Evolutionary conservation across 495 filamentous ascomycete genomes (phyloP), one percentile per base, ranked within the genome.

Genomic region (Entonaema liquescens): DNA sequence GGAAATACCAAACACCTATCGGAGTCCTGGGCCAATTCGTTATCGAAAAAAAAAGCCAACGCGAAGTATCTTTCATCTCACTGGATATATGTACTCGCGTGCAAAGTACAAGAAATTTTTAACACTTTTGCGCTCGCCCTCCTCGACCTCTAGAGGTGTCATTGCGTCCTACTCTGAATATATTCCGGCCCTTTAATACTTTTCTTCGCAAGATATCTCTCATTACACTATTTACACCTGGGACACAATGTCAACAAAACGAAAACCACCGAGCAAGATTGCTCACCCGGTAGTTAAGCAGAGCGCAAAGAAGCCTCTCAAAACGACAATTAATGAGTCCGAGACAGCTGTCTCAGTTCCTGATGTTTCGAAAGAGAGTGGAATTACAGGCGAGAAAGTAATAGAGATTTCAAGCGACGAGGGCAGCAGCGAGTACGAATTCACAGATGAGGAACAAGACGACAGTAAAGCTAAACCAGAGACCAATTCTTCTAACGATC

Each of bases 241-340:
- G 26, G 23, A 12, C 50, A 76, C 35, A 29, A 87, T 87, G 85
- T 85, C 83, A 59, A 81, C 85, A 40, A 87, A 85, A 70, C 79
- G 86, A 66, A 87, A 85, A 81, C 77, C 82, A 12, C 67, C 81
- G 55, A 72, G 77, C 62, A 79, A 79, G 71, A 75, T 87, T 62
- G 85, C 80, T 59, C 79, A 80, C 62, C 85, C 85, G 0, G 74
- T 76, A 0, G 77, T 84, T 35, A 88, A 86, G 78, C 88, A 89
- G 63, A 89, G 86, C 50, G 84, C 86, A 33, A 92, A 80, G 67
- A 68, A 89, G 67, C 81, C 87, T 21, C 71, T 85, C 33, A 86
- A 83, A 42, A 85, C 90, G 67, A 85, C 85, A 35, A 89, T 97
- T 49, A 89, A 97, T 78, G 93, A 97, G 75, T 88, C 91, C 15